These are phyloP conservation scores for Phytophthora rubi DNA, from an alignment of 352 stramenopile species.

Conservation along the genomic window DNA sequence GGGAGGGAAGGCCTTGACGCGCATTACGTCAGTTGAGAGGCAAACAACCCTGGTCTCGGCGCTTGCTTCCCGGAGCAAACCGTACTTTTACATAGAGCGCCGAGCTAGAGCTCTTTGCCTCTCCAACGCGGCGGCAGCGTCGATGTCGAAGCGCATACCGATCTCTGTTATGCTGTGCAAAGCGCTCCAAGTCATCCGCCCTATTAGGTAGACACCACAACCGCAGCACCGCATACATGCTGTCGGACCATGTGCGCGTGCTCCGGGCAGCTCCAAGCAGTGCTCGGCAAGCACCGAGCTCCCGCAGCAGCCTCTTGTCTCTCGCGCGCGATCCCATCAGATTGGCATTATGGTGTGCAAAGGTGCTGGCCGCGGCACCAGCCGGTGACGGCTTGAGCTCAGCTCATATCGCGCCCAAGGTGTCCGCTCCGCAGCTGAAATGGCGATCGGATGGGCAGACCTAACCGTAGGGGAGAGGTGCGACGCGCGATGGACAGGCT, in stretches of 20 bases:
- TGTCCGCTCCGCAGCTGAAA: conserved; percentile 24
- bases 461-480: conserved; percentile 30
- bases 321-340: conserved; percentile 36
- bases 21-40: neutral
- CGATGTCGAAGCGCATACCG: neutral
- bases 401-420: conserved; percentile 21
- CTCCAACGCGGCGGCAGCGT: neutral
- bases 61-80: conserved; percentile 22
- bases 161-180: neutral
- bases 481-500: conserved; percentile 16
- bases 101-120: conserved; percentile 7
- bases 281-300: neutral
- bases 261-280: neutral
- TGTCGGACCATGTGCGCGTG: conserved; percentile 5
- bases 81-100: conserved; percentile 44
- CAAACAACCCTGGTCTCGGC: conserved; percentile 10
- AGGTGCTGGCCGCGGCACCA: conserved; percentile 9
- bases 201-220: conserved; percentile 5
- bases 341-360: conserved; percentile 27
- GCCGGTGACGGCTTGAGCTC: conserved; percentile 23
- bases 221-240: conserved; percentile 16
- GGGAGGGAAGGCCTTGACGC: neutral
- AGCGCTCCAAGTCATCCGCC: neutral
- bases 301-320: conserved; percentile 14
- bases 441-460: conserved; percentile 32